These are phyloP conservation scores for Trichoderma sp. DNA, from an alignment of 2,329 filamentous ascomycete species.

Conservation along the genomic window DNA sequence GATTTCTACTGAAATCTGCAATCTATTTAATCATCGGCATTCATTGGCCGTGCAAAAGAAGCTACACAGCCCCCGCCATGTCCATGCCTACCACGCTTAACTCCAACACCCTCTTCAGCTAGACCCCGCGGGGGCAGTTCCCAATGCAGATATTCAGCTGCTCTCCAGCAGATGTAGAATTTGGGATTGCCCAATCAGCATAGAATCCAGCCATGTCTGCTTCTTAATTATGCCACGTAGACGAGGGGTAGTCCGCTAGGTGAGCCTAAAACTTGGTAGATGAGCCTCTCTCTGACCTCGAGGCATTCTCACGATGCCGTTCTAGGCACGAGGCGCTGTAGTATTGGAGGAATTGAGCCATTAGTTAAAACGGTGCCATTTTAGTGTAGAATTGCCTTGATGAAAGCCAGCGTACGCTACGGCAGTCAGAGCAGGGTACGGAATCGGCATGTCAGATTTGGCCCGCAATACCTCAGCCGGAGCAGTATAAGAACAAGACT, in stretches of 20 bases:
- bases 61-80: background rate
- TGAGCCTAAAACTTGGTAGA: background rate
- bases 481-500: background rate
- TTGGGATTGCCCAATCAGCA: background rate
- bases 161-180: background rate
- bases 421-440: background rate
- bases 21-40: background rate
- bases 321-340: fast-evolving
- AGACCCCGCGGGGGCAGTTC: background rate
- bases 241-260: background rate
- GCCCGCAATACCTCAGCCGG: background rate
- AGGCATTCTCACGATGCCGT: background rate
- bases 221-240: background rate
- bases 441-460: background rate
- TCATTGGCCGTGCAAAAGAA: background rate
- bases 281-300: background rate
- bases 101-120: background rate
- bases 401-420: background rate
- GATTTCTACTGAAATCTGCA: background rate
- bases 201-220: background rate
- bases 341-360: background rate
- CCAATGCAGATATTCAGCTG: background rate
- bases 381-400: background rate
- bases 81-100: too few species aligned
- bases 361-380: background rate